Percentiles rank a stretch among this genome's conserved stretches.
Conservation (phyloP, 768 basidiomycete species). For the Termitomyces sp. region DNA sequence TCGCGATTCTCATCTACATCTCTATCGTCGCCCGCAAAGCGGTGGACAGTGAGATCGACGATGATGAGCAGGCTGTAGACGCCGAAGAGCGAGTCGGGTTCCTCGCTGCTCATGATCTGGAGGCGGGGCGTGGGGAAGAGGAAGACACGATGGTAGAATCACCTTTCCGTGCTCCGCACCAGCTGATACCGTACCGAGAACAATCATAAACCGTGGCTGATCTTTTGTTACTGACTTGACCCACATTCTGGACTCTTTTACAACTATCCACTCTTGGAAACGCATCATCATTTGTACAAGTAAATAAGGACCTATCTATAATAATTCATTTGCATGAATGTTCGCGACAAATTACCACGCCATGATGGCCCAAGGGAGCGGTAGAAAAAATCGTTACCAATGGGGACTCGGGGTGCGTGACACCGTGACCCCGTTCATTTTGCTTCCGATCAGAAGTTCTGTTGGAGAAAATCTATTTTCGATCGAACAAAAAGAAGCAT, state of each 20-base stretch:
- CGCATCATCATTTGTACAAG: constrained; percentile 9
- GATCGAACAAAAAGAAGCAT: constrained; percentile 12
- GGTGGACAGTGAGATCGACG: constrained; percentile 45
- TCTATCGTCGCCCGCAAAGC: constrained; percentile 70
- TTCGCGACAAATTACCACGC: neutral
- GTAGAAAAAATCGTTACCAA: neutral
- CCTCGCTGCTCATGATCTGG: constrained; percentile 33
- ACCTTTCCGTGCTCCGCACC: constrained; percentile 29
- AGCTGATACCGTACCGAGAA: constrained; percentile 20
- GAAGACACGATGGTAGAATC: constrained; percentile 40
- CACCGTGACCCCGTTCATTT: constrained; percentile 11
- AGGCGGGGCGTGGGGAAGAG: constrained; percentile 23
- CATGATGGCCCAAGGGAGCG: constrained; percentile 7
- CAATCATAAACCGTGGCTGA: neutral
- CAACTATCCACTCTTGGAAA: constrained; percentile 10
- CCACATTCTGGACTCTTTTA: constrained; percentile 4
- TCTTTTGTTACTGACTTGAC: neutral
- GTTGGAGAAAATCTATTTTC: constrained; percentile 26
- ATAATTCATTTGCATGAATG: constrained; percentile 7
- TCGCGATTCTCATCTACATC: constrained; percentile 75
- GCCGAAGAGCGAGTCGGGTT: constrained; percentile 52
- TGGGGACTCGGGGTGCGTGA: constrained; percentile 5
- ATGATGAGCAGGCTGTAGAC: constrained; percentile 26
- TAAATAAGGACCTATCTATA: constrained; percentile 3
- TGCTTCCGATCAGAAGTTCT: constrained; percentile 40